Percentiles rank a stretch among this genome's conserved stretches.
Conservation (phyloP, 768 basidiomycete genomes). For the Phylloporus sp. region DNA sequence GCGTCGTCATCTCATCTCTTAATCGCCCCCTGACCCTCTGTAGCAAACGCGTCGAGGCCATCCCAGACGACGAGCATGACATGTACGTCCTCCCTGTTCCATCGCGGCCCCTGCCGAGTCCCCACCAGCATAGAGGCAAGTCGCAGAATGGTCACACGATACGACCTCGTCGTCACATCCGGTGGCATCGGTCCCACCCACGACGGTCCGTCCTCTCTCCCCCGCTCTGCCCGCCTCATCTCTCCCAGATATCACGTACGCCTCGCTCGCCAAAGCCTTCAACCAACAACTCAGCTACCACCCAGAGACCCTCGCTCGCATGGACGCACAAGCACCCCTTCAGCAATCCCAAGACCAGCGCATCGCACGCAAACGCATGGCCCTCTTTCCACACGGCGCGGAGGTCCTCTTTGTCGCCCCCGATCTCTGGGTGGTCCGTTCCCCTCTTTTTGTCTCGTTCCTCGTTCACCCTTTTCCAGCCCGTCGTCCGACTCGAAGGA, state of each 20-base stretch:
- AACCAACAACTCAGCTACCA: slow-evolving; percentile 63
- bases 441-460: too few relatives aligned
- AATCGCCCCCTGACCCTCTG: background rate
- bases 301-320: slow-evolving; percentile 69
- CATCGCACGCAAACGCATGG: slow-evolving; percentile 82
- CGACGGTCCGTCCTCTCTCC: slow-evolving; percentile 51
- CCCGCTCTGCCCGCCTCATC: background rate
- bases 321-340: slow-evolving; percentile 56
- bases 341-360: slow-evolving; percentile 71
- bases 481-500: slow-evolving; percentile 78
- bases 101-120: background rate
- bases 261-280: slow-evolving; percentile 84
- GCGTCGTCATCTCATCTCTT: slow-evolving; percentile 11
- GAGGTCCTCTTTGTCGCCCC: slow-evolving; percentile 76
- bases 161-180: slow-evolving; percentile 87
- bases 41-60: slow-evolving; percentile 86
- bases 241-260: slow-evolving; percentile 80
- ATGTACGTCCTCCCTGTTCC: slow-evolving; percentile 42
- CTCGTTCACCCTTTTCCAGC: slow-evolving; percentile 38
- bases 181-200: slow-evolving; percentile 93
- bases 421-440: slow-evolving; percentile 81
- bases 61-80: slow-evolving; percentile 85
- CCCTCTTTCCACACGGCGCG: slow-evolving; percentile 72
- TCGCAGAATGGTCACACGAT: slow-evolving; percentile 68
- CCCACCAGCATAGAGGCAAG: slow-evolving; percentile 75